Conservation (phyloP, 345 rosid species). For the Theobroma cacao region DNA sequence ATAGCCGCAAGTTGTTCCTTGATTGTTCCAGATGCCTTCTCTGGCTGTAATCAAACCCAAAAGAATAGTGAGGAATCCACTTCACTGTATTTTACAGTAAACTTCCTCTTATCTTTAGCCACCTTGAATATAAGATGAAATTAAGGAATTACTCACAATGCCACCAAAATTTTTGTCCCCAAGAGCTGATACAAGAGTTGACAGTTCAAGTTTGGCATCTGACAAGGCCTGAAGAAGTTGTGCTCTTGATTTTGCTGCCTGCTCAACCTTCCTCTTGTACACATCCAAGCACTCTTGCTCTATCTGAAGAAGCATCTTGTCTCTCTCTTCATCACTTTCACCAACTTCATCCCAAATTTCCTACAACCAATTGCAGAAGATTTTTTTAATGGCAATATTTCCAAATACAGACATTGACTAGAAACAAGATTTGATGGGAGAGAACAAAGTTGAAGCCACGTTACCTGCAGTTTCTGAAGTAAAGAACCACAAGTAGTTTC, state of each 20-base stretch:
- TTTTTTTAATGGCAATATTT: not conserved
- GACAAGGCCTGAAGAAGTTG: constrained; percentile 83
- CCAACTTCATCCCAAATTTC: constrained; percentile 99
- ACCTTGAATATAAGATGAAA: constrained; percentile 1
- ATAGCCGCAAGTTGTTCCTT: constrained; percentile 94
- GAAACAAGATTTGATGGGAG: not conserved
- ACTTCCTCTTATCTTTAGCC: not conserved
- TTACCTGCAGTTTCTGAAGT: constrained; percentile 85
- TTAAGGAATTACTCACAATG: constrained; percentile 47
- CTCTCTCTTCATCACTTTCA: constrained; percentile 88
- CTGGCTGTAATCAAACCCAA: constrained; percentile 58
- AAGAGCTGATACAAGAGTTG: constrained; percentile 71
- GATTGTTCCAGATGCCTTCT: constrained; percentile 75
- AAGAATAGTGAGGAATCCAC: constrained; percentile 13
- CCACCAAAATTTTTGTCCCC: constrained; percentile 72
- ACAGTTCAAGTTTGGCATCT: constrained; percentile 79
- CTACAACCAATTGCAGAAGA: constrained; percentile 31
- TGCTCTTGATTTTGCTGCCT: constrained; percentile 80
- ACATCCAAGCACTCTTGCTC: constrained; percentile 93
- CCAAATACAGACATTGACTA: not conserved
- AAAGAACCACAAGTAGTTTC: constrained; percentile 84
- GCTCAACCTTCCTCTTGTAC: constrained; percentile 90
- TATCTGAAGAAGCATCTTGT: constrained; percentile 89
- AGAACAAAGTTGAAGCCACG: not conserved
- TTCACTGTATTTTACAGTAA: not conserved